Conservation (phyloP, 192 early-diverging fungal species). For the Backusella circina region DNA sequence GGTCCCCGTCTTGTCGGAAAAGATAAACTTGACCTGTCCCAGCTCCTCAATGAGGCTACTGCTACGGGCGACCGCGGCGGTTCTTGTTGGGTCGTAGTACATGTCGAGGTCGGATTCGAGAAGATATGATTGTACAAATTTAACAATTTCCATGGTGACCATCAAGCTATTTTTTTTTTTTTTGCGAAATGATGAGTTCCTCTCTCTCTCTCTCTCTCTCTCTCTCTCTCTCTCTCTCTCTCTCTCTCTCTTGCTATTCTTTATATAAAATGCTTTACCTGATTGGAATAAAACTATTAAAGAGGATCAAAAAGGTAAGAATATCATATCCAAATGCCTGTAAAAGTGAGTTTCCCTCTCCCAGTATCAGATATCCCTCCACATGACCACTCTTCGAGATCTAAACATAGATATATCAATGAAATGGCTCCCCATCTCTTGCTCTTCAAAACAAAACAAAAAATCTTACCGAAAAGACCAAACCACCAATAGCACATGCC, state of each 20-base stretch:
- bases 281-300: slow-evolving; percentile 99
- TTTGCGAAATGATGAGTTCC: neutral
- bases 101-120: slow-evolving; percentile 95
- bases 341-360: neutral
- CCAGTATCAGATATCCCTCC: neutral
- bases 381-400: neutral
- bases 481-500: slow-evolving; percentile 80
- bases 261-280: slow-evolving; percentile 41
- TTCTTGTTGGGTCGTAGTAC: slow-evolving; percentile 92
- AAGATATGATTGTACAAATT: slow-evolving; percentile 83
- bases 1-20: slow-evolving; percentile 94
- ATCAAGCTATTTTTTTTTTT: slow-evolving; percentile 74
- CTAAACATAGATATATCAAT: slow-evolving; percentile 17
- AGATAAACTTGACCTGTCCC: slow-evolving; percentile 92
- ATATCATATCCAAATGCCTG: slow-evolving; percentile 83
- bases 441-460: too few species aligned
- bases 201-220: too few species aligned
- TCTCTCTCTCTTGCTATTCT: neutral
- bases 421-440: neutral
- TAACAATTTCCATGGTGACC: slow-evolving; percentile 98
- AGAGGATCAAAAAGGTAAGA: slow-evolving; percentile 96
- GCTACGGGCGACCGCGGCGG: slow-evolving; percentile 88
- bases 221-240: too few species aligned
- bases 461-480: slow-evolving; percentile 51
- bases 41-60: slow-evolving; percentile 95